Evolutionary conservation across 2,329 filamentous ascomycete genomes (phyloP), one percentile per base, ranked within the genome.

Genomic region (Colletotrichum lini): DNA sequence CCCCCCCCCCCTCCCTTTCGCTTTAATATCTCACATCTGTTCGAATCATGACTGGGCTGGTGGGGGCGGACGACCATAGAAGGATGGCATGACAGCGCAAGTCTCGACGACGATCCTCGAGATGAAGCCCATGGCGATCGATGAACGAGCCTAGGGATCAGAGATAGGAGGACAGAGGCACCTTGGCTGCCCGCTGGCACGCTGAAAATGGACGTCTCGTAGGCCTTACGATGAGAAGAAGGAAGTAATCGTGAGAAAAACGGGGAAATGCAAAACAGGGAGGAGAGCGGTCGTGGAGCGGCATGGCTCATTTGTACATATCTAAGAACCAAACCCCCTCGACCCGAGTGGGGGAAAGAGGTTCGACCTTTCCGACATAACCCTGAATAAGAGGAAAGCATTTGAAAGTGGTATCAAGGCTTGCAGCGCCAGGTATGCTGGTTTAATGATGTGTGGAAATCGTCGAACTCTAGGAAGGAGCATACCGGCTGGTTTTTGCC

Each of bases 21-120:
- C 35, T 59, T 71, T 65, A 54, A 67, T 64, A 66, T 74, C 63
- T 67, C 59, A 66, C 67, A 53, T 54, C 53, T 65, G 69, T 70
- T 69, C 54, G 59, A 70, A 72, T 65, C 65, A 72, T 70, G 64
- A 56, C 65, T 59, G 38, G 35, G 64, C 62, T 63, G 57, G 62
- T 62, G 65, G 59, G 35, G 65, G 65, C 47, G 59, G 69, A 70
- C 42, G 65, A 65, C 61, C 59, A 69, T 70, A 72, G 69, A 72
- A 54, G 65, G 60, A 56, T 38, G 59, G 65, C 69, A 70, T 60
- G 65, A 66, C 59, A 63, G 69, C 47, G 56, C 58, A 53, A 58
- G 59, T 56, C 47, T 61, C 59, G 23, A 68, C 58, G 26, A 70
- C 65, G 66, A 69, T 47, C 56, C 54, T 58, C 40, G 59, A 70